Evolutionary conservation across 495 filamentous ascomycete species (phyloP).

Genomic region (Lophiostoma macrostomum): DNA sequence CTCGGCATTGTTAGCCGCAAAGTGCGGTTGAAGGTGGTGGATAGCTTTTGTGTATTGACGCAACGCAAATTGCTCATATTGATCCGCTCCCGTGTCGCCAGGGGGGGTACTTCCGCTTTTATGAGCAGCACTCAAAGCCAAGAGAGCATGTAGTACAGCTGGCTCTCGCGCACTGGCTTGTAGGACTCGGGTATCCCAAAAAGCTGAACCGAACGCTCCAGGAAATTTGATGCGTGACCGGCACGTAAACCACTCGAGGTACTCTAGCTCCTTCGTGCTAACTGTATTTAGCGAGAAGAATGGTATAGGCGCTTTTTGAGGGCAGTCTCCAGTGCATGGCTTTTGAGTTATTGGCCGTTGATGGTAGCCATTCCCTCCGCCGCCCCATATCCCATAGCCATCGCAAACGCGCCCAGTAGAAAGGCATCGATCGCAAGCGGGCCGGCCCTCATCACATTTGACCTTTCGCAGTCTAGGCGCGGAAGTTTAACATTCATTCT

Average conservation of each 20-base stretch:
- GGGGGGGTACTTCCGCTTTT: constrained; percentile 14
- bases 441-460: constrained; percentile 58
- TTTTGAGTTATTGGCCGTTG: not conserved
- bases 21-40: constrained; percentile 39
- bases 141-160: constrained; percentile 51
- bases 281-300: not conserved
- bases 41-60: constrained; percentile 50
- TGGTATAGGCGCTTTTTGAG: not conserved
- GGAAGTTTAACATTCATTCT: not conserved
- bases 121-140: constrained; percentile 50
- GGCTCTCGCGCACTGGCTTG: constrained; percentile 48
- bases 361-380: constrained; percentile 43
- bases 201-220: constrained; percentile 44
- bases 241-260: constrained; percentile 44
- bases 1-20: constrained; percentile 19
- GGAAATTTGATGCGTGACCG: constrained; percentile 46
- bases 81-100: constrained; percentile 17
- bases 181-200: constrained; percentile 51
- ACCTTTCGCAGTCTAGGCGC: constrained; percentile 44
- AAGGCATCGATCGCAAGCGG: constrained; percentile 53
- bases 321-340: not conserved
- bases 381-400: constrained; percentile 51
- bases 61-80: constrained; percentile 42
- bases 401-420: constrained; percentile 44
- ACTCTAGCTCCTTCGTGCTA: constrained; percentile 34